Conservation (phyloP, 2,329 filamentous ascomycete species). For the Fusarium albosuccineum region DNA sequence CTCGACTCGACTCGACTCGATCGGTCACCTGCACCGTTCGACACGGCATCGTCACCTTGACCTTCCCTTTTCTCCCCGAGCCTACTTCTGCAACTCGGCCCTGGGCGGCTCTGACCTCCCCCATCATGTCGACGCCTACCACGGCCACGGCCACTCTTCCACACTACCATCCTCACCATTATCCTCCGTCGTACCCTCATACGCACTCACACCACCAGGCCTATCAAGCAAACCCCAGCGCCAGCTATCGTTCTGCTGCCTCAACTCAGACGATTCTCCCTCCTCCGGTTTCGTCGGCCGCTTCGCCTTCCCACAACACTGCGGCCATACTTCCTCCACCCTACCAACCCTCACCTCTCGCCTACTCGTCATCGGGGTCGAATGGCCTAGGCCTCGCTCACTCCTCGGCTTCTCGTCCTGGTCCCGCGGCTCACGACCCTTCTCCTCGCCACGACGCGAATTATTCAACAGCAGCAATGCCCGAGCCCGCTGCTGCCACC, state of each 20-base stretch:
- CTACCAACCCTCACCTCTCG: constrained; percentile 47
- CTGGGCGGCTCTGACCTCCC: constrained; percentile 44
- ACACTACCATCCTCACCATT: constrained; percentile 75
- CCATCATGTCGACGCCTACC: constrained; percentile 82
- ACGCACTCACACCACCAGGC: constrained; percentile 50
- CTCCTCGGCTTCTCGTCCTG: constrained; percentile 46
- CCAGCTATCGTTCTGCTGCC: constrained; percentile 49
- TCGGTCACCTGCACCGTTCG: constrained; percentile 36
- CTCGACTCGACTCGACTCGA: constrained; percentile 29
- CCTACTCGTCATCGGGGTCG: constrained; percentile 49
- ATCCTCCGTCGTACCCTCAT: constrained; percentile 66
- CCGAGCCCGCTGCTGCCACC: constrained; percentile 46
- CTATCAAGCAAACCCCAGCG: constrained; percentile 45
- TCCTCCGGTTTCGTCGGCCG: constrained; percentile 47
- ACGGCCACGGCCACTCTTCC: constrained; percentile 80
- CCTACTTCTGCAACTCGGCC: constrained; percentile 33
- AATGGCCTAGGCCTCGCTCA: constrained; percentile 51
- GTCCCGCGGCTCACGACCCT: constrained; percentile 50
- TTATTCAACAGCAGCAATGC: constrained; percentile 43
- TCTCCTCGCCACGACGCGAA: constrained; percentile 46
- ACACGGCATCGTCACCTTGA: constrained; percentile 31
- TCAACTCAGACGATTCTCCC: constrained; percentile 45
- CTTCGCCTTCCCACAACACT: constrained; percentile 43
- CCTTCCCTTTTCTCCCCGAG: constrained; percentile 20
- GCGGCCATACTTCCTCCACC: constrained; percentile 42